These are phyloP conservation scores for Prunus kanzakura DNA, from an alignment of 306 rosid species.

Conservation along the genomic window DNA sequence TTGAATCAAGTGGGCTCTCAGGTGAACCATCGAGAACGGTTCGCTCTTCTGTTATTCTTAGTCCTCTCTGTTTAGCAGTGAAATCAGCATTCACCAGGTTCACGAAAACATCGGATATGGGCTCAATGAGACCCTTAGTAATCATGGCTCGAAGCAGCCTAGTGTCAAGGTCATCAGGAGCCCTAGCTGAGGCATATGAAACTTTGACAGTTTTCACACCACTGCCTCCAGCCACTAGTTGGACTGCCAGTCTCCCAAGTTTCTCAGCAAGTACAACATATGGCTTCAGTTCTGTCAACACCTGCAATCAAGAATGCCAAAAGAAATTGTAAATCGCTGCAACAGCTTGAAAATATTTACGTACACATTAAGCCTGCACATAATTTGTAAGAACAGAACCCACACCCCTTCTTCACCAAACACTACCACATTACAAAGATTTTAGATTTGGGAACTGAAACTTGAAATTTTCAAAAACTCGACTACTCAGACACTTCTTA, in stretches of 20 bases:
- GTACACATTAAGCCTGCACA: background rate
- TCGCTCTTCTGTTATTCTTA: constrained; percentile 82
- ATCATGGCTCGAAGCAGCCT: constrained; percentile 98
- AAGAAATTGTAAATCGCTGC: background rate
- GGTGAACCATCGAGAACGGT: constrained; percentile 82
- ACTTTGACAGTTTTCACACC: constrained; percentile 93
- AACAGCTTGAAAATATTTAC: background rate
- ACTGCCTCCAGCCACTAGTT: constrained; percentile 95
- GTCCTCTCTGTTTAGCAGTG: constrained; percentile 94
- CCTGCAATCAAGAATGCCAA: constrained; percentile 39
- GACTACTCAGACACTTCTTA: background rate
- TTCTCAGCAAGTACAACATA: constrained; percentile 91
- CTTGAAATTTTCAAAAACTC: background rate
- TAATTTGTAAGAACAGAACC: background rate
- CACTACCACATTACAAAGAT: too few species aligned
- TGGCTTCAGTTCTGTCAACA: constrained; percentile 80
- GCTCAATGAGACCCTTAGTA: constrained; percentile 94
- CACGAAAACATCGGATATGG: constrained; percentile 84
- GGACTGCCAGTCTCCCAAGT: constrained; percentile 91
- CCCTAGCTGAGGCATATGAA: constrained; percentile 81
- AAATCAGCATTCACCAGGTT: constrained; percentile 97
- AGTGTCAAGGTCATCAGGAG: constrained; percentile 96
- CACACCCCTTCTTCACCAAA: background rate
- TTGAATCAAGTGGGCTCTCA: constrained; percentile 72
- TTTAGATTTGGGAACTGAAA: background rate